phyloP scores from a whole-genome alignment of 2,329 filamentous ascomycete species.

The Aspergillus udagawae region DNA sequence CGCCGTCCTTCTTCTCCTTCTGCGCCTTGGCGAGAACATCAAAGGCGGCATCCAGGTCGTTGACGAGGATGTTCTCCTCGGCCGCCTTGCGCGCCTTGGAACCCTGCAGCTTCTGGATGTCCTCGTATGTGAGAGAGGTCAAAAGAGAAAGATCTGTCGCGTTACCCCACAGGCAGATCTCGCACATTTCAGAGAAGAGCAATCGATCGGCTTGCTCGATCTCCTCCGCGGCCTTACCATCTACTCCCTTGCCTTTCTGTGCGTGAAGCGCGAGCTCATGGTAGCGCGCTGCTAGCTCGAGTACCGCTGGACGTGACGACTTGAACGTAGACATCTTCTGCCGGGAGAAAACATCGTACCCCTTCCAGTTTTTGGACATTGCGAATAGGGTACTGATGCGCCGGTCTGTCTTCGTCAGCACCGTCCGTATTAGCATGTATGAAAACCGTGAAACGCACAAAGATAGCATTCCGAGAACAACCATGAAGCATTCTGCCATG shows the following conservation, averaged over 20 bases:
- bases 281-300: slow-evolving; percentile 78
- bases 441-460: slow-evolving; percentile 41
- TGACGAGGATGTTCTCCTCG: slow-evolving; percentile 87
- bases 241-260: slow-evolving; percentile 48
- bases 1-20: slow-evolving; percentile 55
- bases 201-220: slow-evolving; percentile 67
- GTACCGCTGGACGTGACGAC: slow-evolving; percentile 79
- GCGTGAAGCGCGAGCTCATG: slow-evolving; percentile 68
- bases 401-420: slow-evolving; percentile 46
- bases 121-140: slow-evolving; percentile 86
- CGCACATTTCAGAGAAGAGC: slow-evolving; percentile 87
- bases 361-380: slow-evolving; percentile 76
- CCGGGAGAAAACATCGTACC: slow-evolving; percentile 81
- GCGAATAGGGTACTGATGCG: slow-evolving; percentile 77
- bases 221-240: slow-evolving; percentile 37
- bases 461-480: slow-evolving; percentile 92
- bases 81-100: slow-evolving; percentile 78
- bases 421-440: neutral
- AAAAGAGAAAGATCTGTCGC: slow-evolving; percentile 90
- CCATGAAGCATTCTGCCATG: slow-evolving; percentile 85
- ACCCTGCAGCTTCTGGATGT: slow-evolving; percentile 94
- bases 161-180: slow-evolving; percentile 97
- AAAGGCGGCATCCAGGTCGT: slow-evolving; percentile 75
- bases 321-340: slow-evolving; percentile 92
- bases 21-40: slow-evolving; percentile 62